Percentiles rank a stretch among this genome's conserved stretches.
Conservation (phyloP, 2,329 filamentous ascomycete genomes). For the Dendryphion nanum region DNA sequence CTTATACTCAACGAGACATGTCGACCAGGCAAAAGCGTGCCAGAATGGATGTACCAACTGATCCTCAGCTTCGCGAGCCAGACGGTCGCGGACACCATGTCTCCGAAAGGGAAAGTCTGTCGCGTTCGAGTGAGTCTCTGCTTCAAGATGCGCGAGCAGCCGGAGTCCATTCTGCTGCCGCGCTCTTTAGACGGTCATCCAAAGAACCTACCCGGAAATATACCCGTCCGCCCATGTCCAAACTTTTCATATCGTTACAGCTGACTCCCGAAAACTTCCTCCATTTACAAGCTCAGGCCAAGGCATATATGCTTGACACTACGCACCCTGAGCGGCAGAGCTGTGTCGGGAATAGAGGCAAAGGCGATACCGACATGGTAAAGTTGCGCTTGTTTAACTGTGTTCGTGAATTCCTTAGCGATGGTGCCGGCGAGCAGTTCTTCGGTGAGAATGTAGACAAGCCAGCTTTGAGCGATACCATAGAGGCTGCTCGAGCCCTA, state of each 20-base stretch:
- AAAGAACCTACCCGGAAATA: slow-evolving; percentile 52
- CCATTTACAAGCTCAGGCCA: slow-evolving; percentile 55
- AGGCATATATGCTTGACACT: slow-evolving; percentile 58
- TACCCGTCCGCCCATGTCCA: slow-evolving; percentile 58
- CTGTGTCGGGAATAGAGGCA: slow-evolving; percentile 58
- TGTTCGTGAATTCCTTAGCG: slow-evolving; percentile 54
- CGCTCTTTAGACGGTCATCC: slow-evolving; percentile 48
- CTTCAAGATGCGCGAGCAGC: slow-evolving; percentile 46
- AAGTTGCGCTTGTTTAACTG: slow-evolving; percentile 57
- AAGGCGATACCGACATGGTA: slow-evolving; percentile 56
- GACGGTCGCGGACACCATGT: slow-evolving; percentile 7
- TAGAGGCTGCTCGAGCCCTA: slow-evolving; percentile 32
- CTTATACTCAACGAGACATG: not conserved
- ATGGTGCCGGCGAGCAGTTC: slow-evolving; percentile 52
- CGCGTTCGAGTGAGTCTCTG: slow-evolving; percentile 16
- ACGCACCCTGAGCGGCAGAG: slow-evolving; percentile 54
- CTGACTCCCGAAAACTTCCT: slow-evolving; percentile 57
- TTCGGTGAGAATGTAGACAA: slow-evolving; percentile 43
- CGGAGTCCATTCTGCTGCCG: slow-evolving; percentile 52
- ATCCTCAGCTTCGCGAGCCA: slow-evolving; percentile 10
- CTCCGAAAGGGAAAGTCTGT: slow-evolving; percentile 9
- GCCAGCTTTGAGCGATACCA: slow-evolving; percentile 30
- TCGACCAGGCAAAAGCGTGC: slow-evolving; percentile 18
- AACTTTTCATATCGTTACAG: slow-evolving; percentile 56
- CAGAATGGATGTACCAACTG: slow-evolving; percentile 15